Evolutionary conservation across 176 grass and related monocot species (phyloP).

Genomic region (Secale cereale): DNA sequence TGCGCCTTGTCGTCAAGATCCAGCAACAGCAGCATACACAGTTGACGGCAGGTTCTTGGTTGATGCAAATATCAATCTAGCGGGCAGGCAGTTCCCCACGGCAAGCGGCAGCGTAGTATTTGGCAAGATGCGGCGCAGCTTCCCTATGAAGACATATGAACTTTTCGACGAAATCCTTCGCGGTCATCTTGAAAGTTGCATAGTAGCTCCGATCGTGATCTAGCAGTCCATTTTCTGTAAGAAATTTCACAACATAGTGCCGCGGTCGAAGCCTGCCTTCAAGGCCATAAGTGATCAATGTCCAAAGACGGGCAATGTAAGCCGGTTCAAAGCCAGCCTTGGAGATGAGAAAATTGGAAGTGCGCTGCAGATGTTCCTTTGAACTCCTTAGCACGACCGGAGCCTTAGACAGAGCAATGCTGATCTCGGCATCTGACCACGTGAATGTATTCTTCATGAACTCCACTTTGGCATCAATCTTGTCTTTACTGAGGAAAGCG

Average conservation of each 20-base stretch:
- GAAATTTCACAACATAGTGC: neutral
- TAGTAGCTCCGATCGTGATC: neutral
- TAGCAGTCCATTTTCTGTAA: neutral
- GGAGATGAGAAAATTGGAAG: neutral
- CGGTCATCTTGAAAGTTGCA: neutral
- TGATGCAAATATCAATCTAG: neutral
- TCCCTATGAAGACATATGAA: neutral
- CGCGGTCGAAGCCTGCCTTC: neutral
- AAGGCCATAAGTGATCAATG: neutral
- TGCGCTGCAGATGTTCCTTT: neutral
- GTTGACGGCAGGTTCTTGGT: neutral
- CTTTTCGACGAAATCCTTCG: neutral
- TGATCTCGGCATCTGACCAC: neutral
- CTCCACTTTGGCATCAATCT: neutral
- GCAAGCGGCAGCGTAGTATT: neutral
- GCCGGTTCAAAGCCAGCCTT: neutral
- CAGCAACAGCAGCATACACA: neutral
- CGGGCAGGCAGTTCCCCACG: neutral
- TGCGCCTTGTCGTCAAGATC: neutral
- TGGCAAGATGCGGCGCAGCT: neutral
- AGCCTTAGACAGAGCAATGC: neutral
- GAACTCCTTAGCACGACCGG: neutral
- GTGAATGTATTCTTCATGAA: neutral
- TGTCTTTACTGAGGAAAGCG: neutral
- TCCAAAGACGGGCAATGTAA: neutral